phyloP scores from a whole-genome alignment of 2,329 filamentous ascomycete species.

The Pezicula neosporulosa region DNA sequence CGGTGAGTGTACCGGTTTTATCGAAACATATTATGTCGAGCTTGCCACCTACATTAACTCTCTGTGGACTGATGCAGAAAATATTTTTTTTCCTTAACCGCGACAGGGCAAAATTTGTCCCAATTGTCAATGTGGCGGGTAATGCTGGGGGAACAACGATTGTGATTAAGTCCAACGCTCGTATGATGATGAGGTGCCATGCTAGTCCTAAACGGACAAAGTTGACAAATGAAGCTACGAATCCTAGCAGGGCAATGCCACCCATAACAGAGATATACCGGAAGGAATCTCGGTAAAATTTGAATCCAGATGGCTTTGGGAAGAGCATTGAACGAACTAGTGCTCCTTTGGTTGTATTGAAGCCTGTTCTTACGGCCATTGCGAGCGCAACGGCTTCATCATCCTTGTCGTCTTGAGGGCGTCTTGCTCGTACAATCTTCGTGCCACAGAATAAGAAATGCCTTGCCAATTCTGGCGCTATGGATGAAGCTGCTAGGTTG shows the following conservation, averaged over 20 bases:
- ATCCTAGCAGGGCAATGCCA: slow-evolving; percentile 78
- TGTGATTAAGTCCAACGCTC: slow-evolving; percentile 91
- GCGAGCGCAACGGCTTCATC: slow-evolving; percentile 90
- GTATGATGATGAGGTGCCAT: slow-evolving; percentile 88
- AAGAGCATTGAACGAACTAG: slow-evolving; percentile 97
- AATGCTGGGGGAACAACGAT: slow-evolving; percentile 95
- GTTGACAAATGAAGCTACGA: slow-evolving; percentile 87
- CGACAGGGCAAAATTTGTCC: slow-evolving; percentile 88
- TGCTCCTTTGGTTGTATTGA: slow-evolving; percentile 96
- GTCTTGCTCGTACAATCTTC: slow-evolving; percentile 85
- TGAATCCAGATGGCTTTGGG: slow-evolving; percentile 96
- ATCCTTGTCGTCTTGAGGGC: slow-evolving; percentile 80
- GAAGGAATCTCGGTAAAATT: slow-evolving; percentile 97
- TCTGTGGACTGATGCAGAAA: slow-evolving; percentile 95
- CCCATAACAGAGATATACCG: slow-evolving; percentile 98
- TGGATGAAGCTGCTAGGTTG: slow-evolving; percentile 75
- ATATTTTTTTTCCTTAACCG: slow-evolving; percentile 86
- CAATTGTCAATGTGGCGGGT: slow-evolving; percentile 92
- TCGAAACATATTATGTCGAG: slow-evolving; percentile 96
- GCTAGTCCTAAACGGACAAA: slow-evolving; percentile 80
- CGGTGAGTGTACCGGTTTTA: slow-evolving; percentile 97
- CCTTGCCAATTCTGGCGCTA: slow-evolving; percentile 78
- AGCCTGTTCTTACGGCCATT: slow-evolving; percentile 89
- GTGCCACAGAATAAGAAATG: slow-evolving; percentile 95
- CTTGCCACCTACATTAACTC: slow-evolving; percentile 95